Evolutionary conservation across 1,284 basidiomycete species (phyloP).

Genomic region (Ceratobasidium sp.): DNA sequence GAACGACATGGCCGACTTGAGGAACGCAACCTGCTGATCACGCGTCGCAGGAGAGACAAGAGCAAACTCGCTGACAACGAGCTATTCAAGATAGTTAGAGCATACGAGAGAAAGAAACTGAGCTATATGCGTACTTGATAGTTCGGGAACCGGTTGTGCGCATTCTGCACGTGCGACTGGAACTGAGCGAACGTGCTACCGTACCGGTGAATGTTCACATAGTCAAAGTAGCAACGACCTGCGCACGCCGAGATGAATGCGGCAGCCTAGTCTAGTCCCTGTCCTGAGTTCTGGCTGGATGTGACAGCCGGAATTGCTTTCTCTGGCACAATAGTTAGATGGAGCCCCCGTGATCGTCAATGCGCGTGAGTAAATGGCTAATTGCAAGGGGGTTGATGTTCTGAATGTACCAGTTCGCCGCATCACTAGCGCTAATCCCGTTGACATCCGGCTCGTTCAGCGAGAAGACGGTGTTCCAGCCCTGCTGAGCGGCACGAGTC

Average conservation of each 20-base stretch:
- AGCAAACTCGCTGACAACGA: conserved; percentile 23
- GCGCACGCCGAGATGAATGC: conserved; percentile 27
- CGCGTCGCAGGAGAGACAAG: conserved; percentile 7
- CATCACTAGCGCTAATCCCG: conserved; percentile 5
- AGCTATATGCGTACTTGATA: conserved; percentile 9
- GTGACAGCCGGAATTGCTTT: conserved; percentile 42
- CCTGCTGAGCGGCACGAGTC: conserved; percentile 40
- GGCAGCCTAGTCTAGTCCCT: conserved; percentile 19
- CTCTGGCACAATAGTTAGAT: neutral
- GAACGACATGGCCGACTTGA: conserved; percentile 3
- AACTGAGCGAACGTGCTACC: conserved; percentile 22
- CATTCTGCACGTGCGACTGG: conserved; percentile 9
- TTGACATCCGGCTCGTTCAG: conserved; percentile 44
- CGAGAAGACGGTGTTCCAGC: conserved; percentile 42
- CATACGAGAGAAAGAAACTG: neutral
- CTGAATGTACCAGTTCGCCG: conserved; percentile 43
- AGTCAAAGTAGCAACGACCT: conserved; percentile 31
- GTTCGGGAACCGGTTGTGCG: conserved; percentile 15
- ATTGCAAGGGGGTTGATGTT: conserved; percentile 38
- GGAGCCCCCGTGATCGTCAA: too few species aligned
- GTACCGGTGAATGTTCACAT: conserved; percentile 38
- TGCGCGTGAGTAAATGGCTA: neutral
- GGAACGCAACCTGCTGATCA: conserved; percentile 18
- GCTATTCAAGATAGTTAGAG: neutral
- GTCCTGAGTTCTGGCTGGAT: conserved; percentile 21